Base-by-base conservation (phyloP, 805 yeast genomes). In the Yarrowia bubula region DNA sequence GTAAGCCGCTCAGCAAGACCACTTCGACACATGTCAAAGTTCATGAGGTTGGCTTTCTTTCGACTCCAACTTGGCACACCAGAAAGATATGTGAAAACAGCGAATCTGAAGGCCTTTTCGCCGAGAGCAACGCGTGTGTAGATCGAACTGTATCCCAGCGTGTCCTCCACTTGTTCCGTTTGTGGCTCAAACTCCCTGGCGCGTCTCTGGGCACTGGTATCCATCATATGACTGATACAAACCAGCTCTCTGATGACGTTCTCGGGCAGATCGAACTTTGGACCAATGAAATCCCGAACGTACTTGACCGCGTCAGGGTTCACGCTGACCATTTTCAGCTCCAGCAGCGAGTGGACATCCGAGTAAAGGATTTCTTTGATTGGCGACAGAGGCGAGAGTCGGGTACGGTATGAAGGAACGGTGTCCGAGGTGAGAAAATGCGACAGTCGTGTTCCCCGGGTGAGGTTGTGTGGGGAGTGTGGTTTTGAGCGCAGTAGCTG, bases 31-130 rank as follows among this genome's bases (percentile, higher is more conserved):
- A 58, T 43, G 35, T 58, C 64, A 18, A 43, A 58, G 43, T 58
- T 58, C 51, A 58, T 44, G n/a, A 33, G 18, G n/a, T 43, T 58
- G 8, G 51, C 51, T 42, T 58, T 43, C 33, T 58, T 58, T 43
- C 51, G 42, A 14, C 64, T 58, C 64, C 64, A 58, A n/a, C 42
- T 32, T 6, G 64, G 64, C 11, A 58, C 51, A 8, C 44, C 44
- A 22, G 51, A 14, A 38, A 58, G 35, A 32, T 58, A 58, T 33
- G 31, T 37, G 42, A 58, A 44, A 8, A 58, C 46, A 3, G 42
- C 64, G 14, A 43, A 44, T 15, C 44, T 8, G 13, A 33, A 31
- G 4, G 51, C 64, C 9, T 33, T 13, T 9, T 35, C 18, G 14
- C 64, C 64, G 13, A 58, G 15, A 2, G 33, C 11, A 4, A 58